Base-by-base conservation (phyloP, 108 stramenopile species). In the Thalassiosira profunda region DNA sequence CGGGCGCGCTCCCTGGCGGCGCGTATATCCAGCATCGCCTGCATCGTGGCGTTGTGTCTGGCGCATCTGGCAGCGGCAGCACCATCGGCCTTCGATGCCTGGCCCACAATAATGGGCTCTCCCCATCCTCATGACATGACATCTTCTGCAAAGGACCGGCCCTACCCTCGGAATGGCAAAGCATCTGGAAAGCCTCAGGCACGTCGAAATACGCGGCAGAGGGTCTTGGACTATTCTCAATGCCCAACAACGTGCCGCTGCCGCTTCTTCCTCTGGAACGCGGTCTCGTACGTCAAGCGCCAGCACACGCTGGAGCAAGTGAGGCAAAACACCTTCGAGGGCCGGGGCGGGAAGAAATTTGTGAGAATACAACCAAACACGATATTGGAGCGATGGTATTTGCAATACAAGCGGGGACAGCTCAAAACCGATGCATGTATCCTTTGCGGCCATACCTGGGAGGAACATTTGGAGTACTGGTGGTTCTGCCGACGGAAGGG, bases 401-500 rank as follows among this genome's bases (percentile, higher is more conserved):
- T 48, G 41, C 54, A 70, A 34, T 41, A 58, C 9, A n/a, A 31
- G 28, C 20, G n/a, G 41, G 57, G 33, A 8, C 8, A 9, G 21
- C 46, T 70, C 41, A 77, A 77, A 34, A 31, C 24, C 14, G 46
- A 70, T 70, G 56, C 57, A 11, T 77, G 76, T 58, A 17, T 25
- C 1, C 11, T 77, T 2, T 77, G 76, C 15, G 76, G 76, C 0
- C 41, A 69, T 69, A 52, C 66, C 11, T 77, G 51, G 20, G 33
- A 23, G 36, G 76, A 77, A 37, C 76, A 77, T 46, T 69, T 77
- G 47, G 38, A 63, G 31, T 77, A 34, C 44, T 77, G 76, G 76
- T 69, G 66, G 60, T 43, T 35, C 28, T 49, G 56, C 31, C 46
- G 58, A 58, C 25, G 59, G 29, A 58, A 56, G 15, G 49, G 18